Conservation (phyloP, 768 basidiomycete genomes). For the Suillus hirtellus region DNA sequence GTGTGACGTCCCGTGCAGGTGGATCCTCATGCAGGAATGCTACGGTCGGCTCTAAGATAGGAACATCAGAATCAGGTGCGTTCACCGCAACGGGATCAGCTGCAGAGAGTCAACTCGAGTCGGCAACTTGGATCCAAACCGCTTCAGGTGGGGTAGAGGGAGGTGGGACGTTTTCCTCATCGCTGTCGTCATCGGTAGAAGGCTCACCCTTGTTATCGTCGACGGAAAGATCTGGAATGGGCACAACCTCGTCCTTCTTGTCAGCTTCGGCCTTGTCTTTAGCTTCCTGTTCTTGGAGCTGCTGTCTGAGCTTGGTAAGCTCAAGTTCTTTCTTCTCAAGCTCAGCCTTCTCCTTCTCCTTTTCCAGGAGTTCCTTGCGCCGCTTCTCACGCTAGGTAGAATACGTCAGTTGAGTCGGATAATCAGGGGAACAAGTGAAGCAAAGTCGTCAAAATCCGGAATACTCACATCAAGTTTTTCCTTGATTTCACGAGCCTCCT, state of each 20-base stretch:
- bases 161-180: slow-evolving; percentile 41
- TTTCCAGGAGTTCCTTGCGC: slow-evolving; percentile 43
- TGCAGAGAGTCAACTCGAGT: slow-evolving; percentile 34
- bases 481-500: slow-evolving; percentile 66
- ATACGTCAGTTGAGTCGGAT: slow-evolving; percentile 12
- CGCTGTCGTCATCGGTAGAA: slow-evolving; percentile 41
- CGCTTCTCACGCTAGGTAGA: slow-evolving; percentile 42
- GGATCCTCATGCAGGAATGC: slow-evolving; percentile 22
- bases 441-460: slow-evolving; percentile 19
- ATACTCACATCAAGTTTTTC: slow-evolving; percentile 64
- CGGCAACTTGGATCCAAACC: slow-evolving; percentile 29
- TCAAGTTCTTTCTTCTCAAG: slow-evolving; percentile 66
- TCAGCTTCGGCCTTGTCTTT: slow-evolving; percentile 45
- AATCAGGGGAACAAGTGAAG: slow-evolving; percentile 17
- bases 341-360: slow-evolving; percentile 61
- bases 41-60: slow-evolving; percentile 30
- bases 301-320: slow-evolving; percentile 51
- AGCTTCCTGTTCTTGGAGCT: slow-evolving; percentile 55
- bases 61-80: slow-evolving; percentile 17
- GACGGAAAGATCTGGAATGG: slow-evolving; percentile 2
- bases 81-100: slow-evolving; percentile 19
- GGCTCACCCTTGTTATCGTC: slow-evolving; percentile 34
- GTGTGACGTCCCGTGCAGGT: slow-evolving; percentile 23
- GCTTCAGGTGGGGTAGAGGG: slow-evolving; percentile 31
- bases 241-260: slow-evolving; percentile 40